Percentiles rank a stretch among this genome's conserved stretches.
These are phyloP conservation scores for Colletotrichum noveboracense DNA, from an alignment of 2,329 filamentous ascomycete species.

Conservation along the genomic window DNA sequence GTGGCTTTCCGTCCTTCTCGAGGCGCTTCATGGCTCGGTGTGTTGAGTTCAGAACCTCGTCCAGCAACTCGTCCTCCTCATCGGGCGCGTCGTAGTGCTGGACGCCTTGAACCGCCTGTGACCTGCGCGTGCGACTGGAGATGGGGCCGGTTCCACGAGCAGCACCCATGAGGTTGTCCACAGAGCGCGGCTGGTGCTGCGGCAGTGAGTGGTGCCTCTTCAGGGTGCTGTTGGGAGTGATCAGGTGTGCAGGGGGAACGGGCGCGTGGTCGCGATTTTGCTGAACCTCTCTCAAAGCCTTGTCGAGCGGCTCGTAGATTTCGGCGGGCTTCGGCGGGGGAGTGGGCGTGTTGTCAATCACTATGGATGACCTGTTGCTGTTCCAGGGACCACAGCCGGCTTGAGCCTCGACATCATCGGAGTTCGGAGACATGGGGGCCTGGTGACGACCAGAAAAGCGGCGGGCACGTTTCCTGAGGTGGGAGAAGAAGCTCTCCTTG, in stretches of 20 bases:
- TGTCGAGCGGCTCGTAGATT: constrained; percentile 66
- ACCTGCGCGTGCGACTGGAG: constrained; percentile 80
- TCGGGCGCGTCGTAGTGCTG: constrained; percentile 93
- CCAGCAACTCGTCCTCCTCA: constrained; percentile 94
- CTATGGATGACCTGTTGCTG: constrained; percentile 83
- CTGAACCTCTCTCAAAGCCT: constrained; percentile 60
- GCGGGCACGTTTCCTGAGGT: constrained; percentile 90
- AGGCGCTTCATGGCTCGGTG: constrained; percentile 76
- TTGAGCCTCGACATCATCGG: constrained; percentile 91
- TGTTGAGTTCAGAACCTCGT: constrained; percentile 83
- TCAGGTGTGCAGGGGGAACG: constrained; percentile 59
- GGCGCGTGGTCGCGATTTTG: constrained; percentile 54
- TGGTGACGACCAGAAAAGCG: constrained; percentile 92
- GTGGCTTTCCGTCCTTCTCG: constrained; percentile 59
- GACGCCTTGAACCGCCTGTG: constrained; percentile 75
- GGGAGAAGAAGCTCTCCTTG: constrained; percentile 98
- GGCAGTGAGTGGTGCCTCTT: constrained; percentile 71
- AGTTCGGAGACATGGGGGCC: constrained; percentile 76
- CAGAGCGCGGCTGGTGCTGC: constrained; percentile 62
- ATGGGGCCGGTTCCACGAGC: constrained; percentile 64
- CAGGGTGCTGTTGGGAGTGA: constrained; percentile 55
- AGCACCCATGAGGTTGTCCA: constrained; percentile 66
- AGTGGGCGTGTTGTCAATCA: constrained; percentile 65
- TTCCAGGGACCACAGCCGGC: constrained; percentile 90
- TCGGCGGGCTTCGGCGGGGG: constrained; percentile 56